phyloP scores from a whole-genome alignment of 2,329 filamentous ascomycete species.

The Canariomyces notabilis region DNA sequence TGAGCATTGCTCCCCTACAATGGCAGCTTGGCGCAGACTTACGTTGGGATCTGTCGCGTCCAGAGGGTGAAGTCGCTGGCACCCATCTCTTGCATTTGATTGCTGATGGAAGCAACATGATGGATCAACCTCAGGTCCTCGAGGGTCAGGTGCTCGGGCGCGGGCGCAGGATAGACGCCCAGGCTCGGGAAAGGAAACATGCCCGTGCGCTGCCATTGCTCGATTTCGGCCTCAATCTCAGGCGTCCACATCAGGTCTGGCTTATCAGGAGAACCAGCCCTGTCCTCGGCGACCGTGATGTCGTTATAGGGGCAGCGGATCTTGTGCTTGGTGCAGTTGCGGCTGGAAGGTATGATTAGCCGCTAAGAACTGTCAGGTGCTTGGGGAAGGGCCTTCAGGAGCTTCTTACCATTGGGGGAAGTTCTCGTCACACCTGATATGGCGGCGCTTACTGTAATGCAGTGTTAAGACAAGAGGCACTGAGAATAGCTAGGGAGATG shows the following conservation, averaged over 20 bases:
- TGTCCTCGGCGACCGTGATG: slow-evolving; percentile 61
- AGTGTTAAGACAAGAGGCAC: slow-evolving; percentile 14
- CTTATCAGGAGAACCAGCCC: slow-evolving; percentile 56
- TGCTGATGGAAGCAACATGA: slow-evolving; percentile 80
- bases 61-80: slow-evolving; percentile 84
- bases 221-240: slow-evolving; percentile 74
- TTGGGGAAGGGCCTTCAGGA: background rate
- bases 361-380: background rate
- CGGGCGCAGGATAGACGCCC: slow-evolving; percentile 67
- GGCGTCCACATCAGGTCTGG: slow-evolving; percentile 78
- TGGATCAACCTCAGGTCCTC: slow-evolving; percentile 85
- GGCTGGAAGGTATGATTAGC: slow-evolving; percentile 47
- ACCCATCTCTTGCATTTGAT: slow-evolving; percentile 71
- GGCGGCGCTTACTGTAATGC: slow-evolving; percentile 67
- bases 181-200: slow-evolving; percentile 82
- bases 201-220: slow-evolving; percentile 78
- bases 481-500: too few relatives aligned
- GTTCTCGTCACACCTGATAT: slow-evolving; percentile 96
- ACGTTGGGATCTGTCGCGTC: slow-evolving; percentile 91
- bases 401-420: slow-evolving; percentile 86
- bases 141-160: slow-evolving; percentile 65
- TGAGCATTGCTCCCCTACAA: slow-evolving; percentile 21
- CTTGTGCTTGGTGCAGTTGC: slow-evolving; percentile 98
- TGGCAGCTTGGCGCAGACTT: slow-evolving; percentile 43
- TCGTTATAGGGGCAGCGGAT: slow-evolving; percentile 98